Evolutionary conservation across 495 filamentous ascomycete genomes (phyloP).

Genomic region (Pyrenopolyporus hunteri): DNA sequence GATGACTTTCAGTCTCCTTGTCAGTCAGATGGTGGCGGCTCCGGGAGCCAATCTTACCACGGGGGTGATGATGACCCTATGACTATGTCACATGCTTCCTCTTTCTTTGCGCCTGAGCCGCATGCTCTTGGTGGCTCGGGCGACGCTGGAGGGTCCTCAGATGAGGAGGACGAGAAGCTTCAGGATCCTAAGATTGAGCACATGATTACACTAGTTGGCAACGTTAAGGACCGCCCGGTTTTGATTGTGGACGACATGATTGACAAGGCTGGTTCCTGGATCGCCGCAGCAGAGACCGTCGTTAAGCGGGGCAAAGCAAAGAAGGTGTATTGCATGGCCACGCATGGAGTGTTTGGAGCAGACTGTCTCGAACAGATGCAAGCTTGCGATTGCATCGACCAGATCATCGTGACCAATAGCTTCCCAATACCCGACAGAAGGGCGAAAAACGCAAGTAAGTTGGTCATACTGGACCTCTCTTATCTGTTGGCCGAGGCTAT

Average conservation of each 20-base stretch:
- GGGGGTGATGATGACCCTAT: conserved; percentile 61
- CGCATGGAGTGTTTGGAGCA: conserved; percentile 90
- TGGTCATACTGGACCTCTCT: conserved; percentile 87
- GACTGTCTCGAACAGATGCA: conserved; percentile 91
- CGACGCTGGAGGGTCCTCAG: conserved; percentile 78
- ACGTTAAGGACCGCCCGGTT: conserved; percentile 83
- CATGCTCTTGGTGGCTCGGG: conserved; percentile 82
- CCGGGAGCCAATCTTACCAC: conserved; percentile 42
- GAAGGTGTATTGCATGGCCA: conserved; percentile 97
- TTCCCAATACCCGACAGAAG: conserved; percentile 84
- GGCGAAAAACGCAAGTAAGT: conserved; percentile 73
- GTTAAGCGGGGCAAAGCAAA: conserved; percentile 90
- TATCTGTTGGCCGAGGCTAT: conserved; percentile 90
- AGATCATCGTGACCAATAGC: conserved; percentile 94
- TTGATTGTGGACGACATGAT: conserved; percentile 99
- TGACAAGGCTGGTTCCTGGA: conserved; percentile 95
- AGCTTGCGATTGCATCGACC: conserved; percentile 87
- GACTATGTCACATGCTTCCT: conserved; percentile 61
- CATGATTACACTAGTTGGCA: conserved; percentile 94
- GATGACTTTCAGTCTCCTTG: conserved; percentile 86
- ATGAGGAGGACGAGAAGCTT: conserved; percentile 85
- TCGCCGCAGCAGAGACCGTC: conserved; percentile 97
- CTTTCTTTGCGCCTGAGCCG: conserved; percentile 58
- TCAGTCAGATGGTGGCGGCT: conserved; percentile 61
- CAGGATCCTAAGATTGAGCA: conserved; percentile 78